These are phyloP conservation scores for Lactuca saligna DNA, from an alignment of 129 eudicot species.

Conservation along the genomic window DNA sequence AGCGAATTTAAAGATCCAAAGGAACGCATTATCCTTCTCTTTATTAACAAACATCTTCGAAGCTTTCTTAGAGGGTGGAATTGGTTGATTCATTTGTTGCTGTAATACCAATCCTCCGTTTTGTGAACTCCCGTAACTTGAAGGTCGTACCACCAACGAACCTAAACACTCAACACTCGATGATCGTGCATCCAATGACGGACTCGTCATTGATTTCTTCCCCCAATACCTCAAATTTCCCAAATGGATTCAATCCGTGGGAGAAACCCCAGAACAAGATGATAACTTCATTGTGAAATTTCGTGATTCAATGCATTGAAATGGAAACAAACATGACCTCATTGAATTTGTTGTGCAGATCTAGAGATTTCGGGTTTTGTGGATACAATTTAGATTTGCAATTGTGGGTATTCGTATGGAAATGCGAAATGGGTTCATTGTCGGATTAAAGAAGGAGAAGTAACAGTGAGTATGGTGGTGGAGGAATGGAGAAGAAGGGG, in stretches of 20 bases:
- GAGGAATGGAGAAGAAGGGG: conserved; percentile 15
- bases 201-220: conserved; percentile 20
- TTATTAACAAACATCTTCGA: conserved; percentile 55
- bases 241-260: conserved; percentile 1
- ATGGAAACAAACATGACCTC: conserved; percentile 9
- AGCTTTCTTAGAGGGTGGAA: conserved; percentile 40
- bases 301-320: neutral
- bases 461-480: conserved; percentile 20
- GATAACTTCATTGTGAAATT: conserved; percentile 14
- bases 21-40: conserved; percentile 66
- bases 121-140: conserved; percentile 73
- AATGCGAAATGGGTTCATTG: conserved; percentile 11
- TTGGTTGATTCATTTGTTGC: conserved; percentile 34
- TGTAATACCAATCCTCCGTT: conserved; percentile 32
- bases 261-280: conserved; percentile 3
- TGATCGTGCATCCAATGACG: conserved; percentile 30
- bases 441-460: conserved; percentile 5
- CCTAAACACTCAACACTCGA: conserved; percentile 45
- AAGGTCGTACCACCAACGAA: conserved; percentile 58
- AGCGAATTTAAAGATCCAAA: conserved; percentile 75
- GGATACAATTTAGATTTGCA: neutral
- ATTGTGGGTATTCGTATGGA: neutral
- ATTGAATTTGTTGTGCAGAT: conserved; percentile 13
- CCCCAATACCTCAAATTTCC: conserved; percentile 2
- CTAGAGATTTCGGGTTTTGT: conserved; percentile 17